Evolutionary conservation across 495 filamentous ascomycete species (phyloP), one percentile per base, ranked within the genome.

Genomic region (Lasiosphaeria ovina): DNA sequence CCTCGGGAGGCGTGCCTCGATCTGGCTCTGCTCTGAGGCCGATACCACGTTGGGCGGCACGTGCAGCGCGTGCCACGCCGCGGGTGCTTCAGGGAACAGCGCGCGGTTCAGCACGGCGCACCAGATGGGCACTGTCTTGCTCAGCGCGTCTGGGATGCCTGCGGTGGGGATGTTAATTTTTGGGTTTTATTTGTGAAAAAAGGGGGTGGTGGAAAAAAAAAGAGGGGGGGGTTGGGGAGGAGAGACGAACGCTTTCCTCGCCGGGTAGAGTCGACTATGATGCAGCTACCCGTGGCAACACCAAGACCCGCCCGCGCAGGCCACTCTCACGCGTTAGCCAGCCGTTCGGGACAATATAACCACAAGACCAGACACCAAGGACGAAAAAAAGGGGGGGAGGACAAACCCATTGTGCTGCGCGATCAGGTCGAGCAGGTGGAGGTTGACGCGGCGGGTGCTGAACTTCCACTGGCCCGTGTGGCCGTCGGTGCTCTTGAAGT

Each of bases 401-500:
- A 60, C 79, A 67, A 69, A 90, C 85, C 92, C 93, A 64, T 86
- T 84, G 72, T 83, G 62, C 51, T 63, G 72, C 52, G 73, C 85
- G 65, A 86, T 82, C 60, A 86, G 60, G 63, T 80, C 74, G 71
- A 98, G 69, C 47, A 98, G 64, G 64, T 93, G 87, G 64, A 96
- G 66, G 67, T 98, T 98, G 66, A 98, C 76, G 57, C 94, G 81
- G 67, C 93, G 81, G 35, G 83, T 80, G 74, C 87, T 95, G 69
- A 97, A 97, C 49, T 84, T 82, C 93, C 93, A 98, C 72, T 94
- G 82, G 17, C 90, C 89, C 1, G 81, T 83, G 76, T 98, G 94
- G 3, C 94, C 94, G 75, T 98, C 94, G 34, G 94, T 98, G 76
- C 91, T 95, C 79, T 98, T 98, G 76, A 97, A 98, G 75, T 98